Percentiles rank a stretch among this genome's conserved stretches.
Evolutionary conservation across 768 basidiomycete species (phyloP).

Genomic region (Phaeotremella skinneri): DNA sequence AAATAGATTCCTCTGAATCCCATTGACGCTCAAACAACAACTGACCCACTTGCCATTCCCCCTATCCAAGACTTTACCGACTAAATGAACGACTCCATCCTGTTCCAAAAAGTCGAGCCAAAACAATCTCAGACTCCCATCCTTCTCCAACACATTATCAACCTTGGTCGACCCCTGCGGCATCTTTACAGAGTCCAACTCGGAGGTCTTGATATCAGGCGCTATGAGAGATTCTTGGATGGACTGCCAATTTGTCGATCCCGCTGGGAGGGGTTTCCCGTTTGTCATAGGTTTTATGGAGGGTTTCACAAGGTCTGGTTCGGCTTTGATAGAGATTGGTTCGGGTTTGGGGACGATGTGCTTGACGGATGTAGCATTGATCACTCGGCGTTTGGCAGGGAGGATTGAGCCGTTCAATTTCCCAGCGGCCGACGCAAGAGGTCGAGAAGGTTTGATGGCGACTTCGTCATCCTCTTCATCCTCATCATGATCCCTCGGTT

Average conservation of each 20-base stretch:
- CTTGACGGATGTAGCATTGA: conserved; percentile 45
- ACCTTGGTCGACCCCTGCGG: conserved; percentile 27
- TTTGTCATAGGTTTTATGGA: conserved; percentile 7
- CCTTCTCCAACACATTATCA: conserved; percentile 65
- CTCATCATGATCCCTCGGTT: conserved; percentile 20
- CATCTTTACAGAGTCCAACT: conserved; percentile 40
- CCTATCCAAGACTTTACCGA: conserved; percentile 87
- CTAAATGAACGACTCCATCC: conserved; percentile 73
- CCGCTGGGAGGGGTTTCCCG: conserved; percentile 23
- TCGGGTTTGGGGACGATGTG: conserved; percentile 33
- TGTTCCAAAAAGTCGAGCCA: conserved; percentile 95
- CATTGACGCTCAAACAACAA: conserved; percentile 79
- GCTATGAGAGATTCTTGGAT: conserved; percentile 35
- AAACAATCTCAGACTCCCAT: conserved; percentile 84
- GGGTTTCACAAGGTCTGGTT: conserved; percentile 29
- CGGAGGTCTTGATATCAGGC: conserved; percentile 22
- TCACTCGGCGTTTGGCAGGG: conserved; percentile 21
- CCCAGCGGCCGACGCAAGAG: conserved; percentile 27
- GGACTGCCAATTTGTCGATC: conserved; percentile 39
- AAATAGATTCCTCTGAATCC: conserved; percentile 84
- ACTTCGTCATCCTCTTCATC: conserved; percentile 43
- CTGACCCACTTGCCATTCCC: conserved; percentile 62
- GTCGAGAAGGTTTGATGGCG: conserved; percentile 32
- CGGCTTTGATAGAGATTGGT: conserved; percentile 28
- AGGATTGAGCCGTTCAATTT: conserved; percentile 30